Evolutionary conservation across 768 basidiomycete species (phyloP), one percentile per base, ranked within the genome.

Genomic region (Dioszegia crocea): DNA sequence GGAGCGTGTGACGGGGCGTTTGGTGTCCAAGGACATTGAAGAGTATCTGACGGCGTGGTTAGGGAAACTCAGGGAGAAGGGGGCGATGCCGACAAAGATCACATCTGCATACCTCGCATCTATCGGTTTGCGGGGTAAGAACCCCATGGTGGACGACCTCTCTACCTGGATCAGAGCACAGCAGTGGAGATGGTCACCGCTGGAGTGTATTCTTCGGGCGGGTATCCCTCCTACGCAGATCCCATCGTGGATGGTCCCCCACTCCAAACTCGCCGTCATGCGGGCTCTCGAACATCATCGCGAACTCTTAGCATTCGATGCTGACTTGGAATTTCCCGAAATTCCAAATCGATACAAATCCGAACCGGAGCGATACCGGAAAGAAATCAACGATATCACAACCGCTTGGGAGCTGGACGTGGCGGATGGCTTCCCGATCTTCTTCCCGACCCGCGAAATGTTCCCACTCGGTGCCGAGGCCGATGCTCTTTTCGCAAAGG

Each of bases 141-240:
- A 64, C 38, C 53, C 60, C 0, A 26, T 48, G 21, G n/a, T 27
- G 10, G 43, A 62, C 11, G 55, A 64, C 36, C 33, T 69, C 10
- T 54, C 45, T 4, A 24, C 21, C 23, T 69, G 56, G 57, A 57
- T 69, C 9, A 12, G 23, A 3, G n/a, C 17, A 4, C 56, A 61
- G 2, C 17, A 29, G 21, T 19, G 38, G 6, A 19, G 17, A 5
- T 69, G 64, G 64, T 62, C 62, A 10, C 62, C 64, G 4, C 24
- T 60, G 9, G 67, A 69, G 57, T 44, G 49, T 24, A 52, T 69
- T 5, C 48, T 69, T 2, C 48, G 67, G 26, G 60, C 61, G 5
- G 67, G 67, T 9, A 62, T 69, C 24, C 46, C 44, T 19, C 62
- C 62, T 2, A 50, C 23, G 30, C 57, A 69, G 38, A 36, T 69